Evolutionary conservation across 163 green algal species (phyloP).

Genomic region (Scenedesmus sp.): DNA sequence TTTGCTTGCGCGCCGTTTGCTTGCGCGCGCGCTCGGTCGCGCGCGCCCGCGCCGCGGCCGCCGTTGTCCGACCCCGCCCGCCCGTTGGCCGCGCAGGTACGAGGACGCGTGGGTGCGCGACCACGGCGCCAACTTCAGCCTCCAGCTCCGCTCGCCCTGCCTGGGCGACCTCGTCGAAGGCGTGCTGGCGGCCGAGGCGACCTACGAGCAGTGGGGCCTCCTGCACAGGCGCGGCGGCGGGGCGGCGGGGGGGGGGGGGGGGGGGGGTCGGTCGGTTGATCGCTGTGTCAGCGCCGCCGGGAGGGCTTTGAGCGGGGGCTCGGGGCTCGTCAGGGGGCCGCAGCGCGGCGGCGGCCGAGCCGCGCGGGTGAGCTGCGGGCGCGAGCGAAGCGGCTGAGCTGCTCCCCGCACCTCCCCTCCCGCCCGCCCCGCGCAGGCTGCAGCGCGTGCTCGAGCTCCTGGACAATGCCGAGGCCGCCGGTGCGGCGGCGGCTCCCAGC

Average conservation of each 20-base stretch:
- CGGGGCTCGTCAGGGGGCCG: no score
- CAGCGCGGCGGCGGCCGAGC: no score
- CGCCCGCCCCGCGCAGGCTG: no score
- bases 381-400: no score
- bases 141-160: conserved; percentile 57
- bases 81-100: no score
- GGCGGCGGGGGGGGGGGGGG: conserved; percentile 69
- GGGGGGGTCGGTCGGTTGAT: no score
- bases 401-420: no score
- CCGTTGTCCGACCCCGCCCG: no score
- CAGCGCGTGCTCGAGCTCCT: conserved; percentile 42
- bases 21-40: no score
- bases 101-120: conserved; percentile 72
- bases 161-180: conserved; percentile 28
- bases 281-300: conserved; percentile 64
- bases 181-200: conserved; percentile 50
- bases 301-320: conserved; percentile 22
- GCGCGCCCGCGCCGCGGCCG: no score
- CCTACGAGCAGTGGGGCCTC: conserved; percentile 44
- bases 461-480: conserved; percentile 57
- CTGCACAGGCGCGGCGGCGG: conserved; percentile 41
- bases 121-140: conserved; percentile 68
- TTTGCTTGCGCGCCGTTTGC: no score
- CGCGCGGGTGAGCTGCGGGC: no score
- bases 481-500: conserved; percentile 41